phyloP scores from a whole-genome alignment of 202 grass and related monocot species.

The Tripidium arundinaceum region DNA sequence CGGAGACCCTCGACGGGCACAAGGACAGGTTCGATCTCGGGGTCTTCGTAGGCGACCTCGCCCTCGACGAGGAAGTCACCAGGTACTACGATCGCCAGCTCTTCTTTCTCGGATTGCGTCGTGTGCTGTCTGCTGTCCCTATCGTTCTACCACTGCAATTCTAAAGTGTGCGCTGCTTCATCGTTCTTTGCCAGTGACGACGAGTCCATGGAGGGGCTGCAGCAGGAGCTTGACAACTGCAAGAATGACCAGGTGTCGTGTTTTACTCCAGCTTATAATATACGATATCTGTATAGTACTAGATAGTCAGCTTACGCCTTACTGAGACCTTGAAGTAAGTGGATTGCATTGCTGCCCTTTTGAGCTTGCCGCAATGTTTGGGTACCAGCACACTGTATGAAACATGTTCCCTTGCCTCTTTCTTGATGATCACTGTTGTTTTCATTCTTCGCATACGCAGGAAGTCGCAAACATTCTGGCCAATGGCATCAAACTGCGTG shows the following conservation, averaged over 20 bases:
- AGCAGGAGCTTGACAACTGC: conserved; percentile 87
- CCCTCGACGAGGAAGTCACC: conserved; percentile 71
- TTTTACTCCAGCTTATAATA: neutral
- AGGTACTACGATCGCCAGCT: conserved; percentile 41
- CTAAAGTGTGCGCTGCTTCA: neutral
- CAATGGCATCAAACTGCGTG: conserved; percentile 84
- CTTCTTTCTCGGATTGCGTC: neutral
- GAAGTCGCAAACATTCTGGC: conserved; percentile 92
- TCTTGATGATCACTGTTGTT: neutral
- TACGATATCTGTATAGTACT: neutral
- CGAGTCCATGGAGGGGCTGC: conserved; percentile 72
- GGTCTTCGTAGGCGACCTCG: conserved; percentile 75
- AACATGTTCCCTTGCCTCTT: neutral
- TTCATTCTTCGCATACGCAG: conserved; percentile 33
- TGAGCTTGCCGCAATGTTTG: neutral
- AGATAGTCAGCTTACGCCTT: neutral
- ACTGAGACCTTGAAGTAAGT: neutral
- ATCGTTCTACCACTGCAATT: neutral
- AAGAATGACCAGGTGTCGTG: conserved; percentile 65
- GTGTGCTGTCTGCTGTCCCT: neutral
- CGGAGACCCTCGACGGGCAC: conserved; percentile 36
- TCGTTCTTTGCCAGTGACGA: conserved; percentile 63
- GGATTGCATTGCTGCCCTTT: neutral
- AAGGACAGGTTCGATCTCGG: conserved; percentile 84
- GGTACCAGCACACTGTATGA: neutral